A percentile compares a stretch with the other conserved stretches of the same genome.
Evolutionary conservation across 2,329 filamentous ascomycete genomes (phyloP).

Genomic region (Fusarium sp.): DNA sequence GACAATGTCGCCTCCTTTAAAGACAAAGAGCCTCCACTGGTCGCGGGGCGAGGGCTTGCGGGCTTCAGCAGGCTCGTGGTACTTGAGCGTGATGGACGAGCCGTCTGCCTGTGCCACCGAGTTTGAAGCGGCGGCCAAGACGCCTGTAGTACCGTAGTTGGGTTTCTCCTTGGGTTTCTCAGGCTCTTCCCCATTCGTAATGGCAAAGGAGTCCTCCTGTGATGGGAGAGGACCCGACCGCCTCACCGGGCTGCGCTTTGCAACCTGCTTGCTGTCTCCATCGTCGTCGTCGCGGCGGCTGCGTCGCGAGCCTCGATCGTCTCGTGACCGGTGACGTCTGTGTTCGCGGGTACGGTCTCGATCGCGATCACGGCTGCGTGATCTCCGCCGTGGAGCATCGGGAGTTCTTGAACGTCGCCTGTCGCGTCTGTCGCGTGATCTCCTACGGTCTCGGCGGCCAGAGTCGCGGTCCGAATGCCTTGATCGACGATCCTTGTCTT

Average conservation of each 20-base stretch:
- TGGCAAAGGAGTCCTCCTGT: constrained; percentile 70
- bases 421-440: constrained; percentile 46
- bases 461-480: constrained; percentile 40
- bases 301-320: constrained; percentile 44
- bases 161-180: constrained; percentile 83
- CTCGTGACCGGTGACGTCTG: constrained; percentile 49
- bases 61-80: constrained; percentile 94
- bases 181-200: constrained; percentile 60
- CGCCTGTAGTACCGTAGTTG: constrained; percentile 84
- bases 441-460: constrained; percentile 43
- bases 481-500: constrained; percentile 37
- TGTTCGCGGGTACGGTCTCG: constrained; percentile 37
- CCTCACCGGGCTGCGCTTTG: constrained; percentile 43
- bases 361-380: constrained; percentile 44
- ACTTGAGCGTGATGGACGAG: constrained; percentile 86
- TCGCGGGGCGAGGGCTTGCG: constrained; percentile 85
- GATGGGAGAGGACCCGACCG: constrained; percentile 67
- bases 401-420: constrained; percentile 50
- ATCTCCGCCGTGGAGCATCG: constrained; percentile 42
- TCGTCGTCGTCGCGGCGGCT: constrained; percentile 39
- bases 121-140: constrained; percentile 90
- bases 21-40: constrained; percentile 91
- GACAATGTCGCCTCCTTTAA: constrained; percentile 84
- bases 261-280: constrained; percentile 37
- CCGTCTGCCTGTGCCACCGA: constrained; percentile 77